Percentiles rank a stretch among this genome's conserved stretches.
Evolutionary conservation across 164 flowering plant genomes (phyloP).

Genomic region (Hamamelis virginiana): DNA sequence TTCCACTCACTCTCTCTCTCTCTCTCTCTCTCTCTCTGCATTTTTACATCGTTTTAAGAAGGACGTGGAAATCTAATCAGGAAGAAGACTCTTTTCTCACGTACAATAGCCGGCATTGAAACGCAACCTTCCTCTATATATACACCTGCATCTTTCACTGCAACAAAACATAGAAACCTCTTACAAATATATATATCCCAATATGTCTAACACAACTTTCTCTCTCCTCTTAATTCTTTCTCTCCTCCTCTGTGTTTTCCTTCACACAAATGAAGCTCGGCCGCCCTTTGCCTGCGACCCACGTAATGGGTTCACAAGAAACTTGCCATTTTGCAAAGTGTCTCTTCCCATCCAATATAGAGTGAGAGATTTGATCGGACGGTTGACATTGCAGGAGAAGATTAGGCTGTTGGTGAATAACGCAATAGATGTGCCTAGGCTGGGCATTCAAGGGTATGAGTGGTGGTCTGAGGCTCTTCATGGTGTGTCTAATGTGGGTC

Average conservation of each 20-base stretch:
- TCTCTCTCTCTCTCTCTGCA: slow-evolving; percentile 2
- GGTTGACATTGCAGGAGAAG: slow-evolving; percentile 51
- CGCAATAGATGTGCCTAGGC: slow-evolving; percentile 54
- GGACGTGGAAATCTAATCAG: slow-evolving; percentile 39
- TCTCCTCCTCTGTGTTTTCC: slow-evolving; percentile 6
- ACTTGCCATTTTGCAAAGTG: slow-evolving; percentile 38
- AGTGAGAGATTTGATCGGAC: slow-evolving; percentile 48
- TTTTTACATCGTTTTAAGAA: background rate
- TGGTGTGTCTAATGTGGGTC: slow-evolving; percentile 61
- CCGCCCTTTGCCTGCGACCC: slow-evolving; percentile 67
- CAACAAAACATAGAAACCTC: too few species aligned
- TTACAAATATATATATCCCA: background rate
- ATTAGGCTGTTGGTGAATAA: slow-evolving; percentile 52
- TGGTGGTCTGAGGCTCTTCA: slow-evolving; percentile 85
- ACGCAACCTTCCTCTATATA: slow-evolving; percentile 23
- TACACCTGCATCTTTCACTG: slow-evolving; percentile 5
- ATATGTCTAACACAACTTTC: slow-evolving; percentile 4
- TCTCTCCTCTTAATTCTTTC: background rate
- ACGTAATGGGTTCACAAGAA: slow-evolving; percentile 28
- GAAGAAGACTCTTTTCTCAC: background rate
- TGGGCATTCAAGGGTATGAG: slow-evolving; percentile 56
- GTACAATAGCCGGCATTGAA: background rate
- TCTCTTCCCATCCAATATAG: slow-evolving; percentile 37
- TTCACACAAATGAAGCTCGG: slow-evolving; percentile 19
- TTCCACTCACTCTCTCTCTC: background rate